Base-by-base conservation (phyloP, 768 basidiomycete species). In the Imleria badia region DNA sequence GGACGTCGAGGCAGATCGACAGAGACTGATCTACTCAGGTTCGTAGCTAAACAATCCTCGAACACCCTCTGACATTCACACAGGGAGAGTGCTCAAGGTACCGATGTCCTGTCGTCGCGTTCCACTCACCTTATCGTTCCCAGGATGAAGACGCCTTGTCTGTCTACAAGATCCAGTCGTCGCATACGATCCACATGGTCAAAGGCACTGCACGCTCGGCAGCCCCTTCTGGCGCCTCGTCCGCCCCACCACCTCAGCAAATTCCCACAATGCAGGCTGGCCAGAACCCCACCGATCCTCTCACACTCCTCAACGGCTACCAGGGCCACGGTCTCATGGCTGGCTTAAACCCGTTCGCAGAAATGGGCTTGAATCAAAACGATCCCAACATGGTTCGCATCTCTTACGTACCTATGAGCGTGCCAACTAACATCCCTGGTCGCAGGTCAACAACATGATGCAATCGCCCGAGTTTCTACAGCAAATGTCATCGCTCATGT, bases 11-110 rank as follows among this genome's bases (percentile, higher is more conserved):
- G 90, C 91, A 14, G 92, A 91, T 47, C 76, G 90, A 48, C 95
- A 97, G 70, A 75, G 96, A 34, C 76, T 98, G 58, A 98, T 98
- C 61, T 98, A 95, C 72, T 91, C 90, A 34, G 96, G 94, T 82
- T 58, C 61, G 81, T 55, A 31, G 72, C 59, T 22, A 50, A 20
- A 23, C 14, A 38, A 15, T 9, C 29, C 19, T 43, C 41, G 23
- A 51, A 34, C 6, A 29, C 6, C 9, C 19, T 10, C 23, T 50
- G 30, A 43, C 48, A 20, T 19, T 1, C 13, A 2, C 9, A 0
- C 61, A 88, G 87, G 89, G 13, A 81, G 86, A 60, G 88, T 91
- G 15, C 69, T 91, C 61, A 91, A 90, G 77, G 87, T 85, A 62
- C 45, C 68, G 23, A 48, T 40, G 12, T 17, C 6, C 4, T 36